These are phyloP conservation scores for Fistulinella cinereoalba DNA, from an alignment of 1,284 basidiomycete genomes.

Conservation along the genomic window DNA sequence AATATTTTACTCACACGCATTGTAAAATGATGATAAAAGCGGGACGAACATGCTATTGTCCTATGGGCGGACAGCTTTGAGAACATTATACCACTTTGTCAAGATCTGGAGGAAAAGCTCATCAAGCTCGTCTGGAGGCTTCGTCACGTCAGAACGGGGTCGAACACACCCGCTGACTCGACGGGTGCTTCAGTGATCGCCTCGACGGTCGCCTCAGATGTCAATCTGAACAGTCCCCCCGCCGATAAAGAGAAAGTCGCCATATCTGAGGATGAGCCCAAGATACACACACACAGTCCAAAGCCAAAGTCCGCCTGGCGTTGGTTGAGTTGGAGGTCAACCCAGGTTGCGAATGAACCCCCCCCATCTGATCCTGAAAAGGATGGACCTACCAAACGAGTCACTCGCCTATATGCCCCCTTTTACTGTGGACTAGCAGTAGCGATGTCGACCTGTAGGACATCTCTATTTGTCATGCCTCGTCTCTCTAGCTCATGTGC, in stretches of 20 bases:
- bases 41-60: conserved; percentile 69
- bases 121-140: conserved; percentile 74
- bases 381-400: conserved; percentile 42
- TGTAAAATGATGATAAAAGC: too few relatives aligned
- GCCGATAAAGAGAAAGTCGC: conserved; percentile 11
- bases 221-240: conserved; percentile 48
- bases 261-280: conserved; percentile 35
- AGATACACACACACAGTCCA: conserved; percentile 1
- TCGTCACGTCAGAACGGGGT: conserved; percentile 20
- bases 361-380: conserved; percentile 44
- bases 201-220: conserved; percentile 47
- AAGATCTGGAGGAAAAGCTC: conserved; percentile 75
- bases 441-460: conserved; percentile 56
- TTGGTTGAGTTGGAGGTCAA: conserved; percentile 30
- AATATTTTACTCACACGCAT: too few relatives aligned
- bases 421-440: conserved; percentile 73
- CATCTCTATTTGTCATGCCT: conserved; percentile 40
- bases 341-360: conserved; percentile 27
- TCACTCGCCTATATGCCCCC: conserved; percentile 73
- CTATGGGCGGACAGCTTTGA: conserved; percentile 79
- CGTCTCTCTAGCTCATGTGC: conserved; percentile 6
- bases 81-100: conserved; percentile 63
- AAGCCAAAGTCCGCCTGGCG: conserved; percentile 22
- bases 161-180: conserved; percentile 11
- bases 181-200: conserved; percentile 15